Evolutionary conservation across 179 eudicot genomes (phyloP).

Genomic region (Beta lomatogona): DNA sequence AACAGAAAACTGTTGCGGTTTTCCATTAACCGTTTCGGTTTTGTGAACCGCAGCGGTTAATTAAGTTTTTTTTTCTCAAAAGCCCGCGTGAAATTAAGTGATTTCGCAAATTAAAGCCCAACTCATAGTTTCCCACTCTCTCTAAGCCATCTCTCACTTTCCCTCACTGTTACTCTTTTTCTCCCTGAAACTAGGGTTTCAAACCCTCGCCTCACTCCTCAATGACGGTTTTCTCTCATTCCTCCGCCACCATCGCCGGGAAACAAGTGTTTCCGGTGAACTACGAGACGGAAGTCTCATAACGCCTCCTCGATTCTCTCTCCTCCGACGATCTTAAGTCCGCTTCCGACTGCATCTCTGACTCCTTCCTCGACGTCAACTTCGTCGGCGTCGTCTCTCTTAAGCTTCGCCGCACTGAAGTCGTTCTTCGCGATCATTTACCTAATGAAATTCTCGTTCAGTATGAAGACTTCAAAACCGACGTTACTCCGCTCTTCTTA

Average conservation of each 20-base stretch:
- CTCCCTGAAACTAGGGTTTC: no score
- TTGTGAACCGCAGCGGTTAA: no score
- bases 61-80: no score
- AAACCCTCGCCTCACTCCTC: no score
- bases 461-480: constrained; percentile 66
- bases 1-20: no score
- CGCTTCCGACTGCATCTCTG: constrained; percentile 44
- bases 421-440: constrained; percentile 49
- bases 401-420: constrained; percentile 55
- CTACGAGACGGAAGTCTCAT: constrained; percentile 71
- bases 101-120: no score
- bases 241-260: constrained; percentile 39
- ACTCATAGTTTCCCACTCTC: no score
- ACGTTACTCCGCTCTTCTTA: constrained; percentile 79
- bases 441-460: constrained; percentile 51
- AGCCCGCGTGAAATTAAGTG: no score
- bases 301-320: constrained; percentile 62
- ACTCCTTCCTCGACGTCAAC: constrained; percentile 68
- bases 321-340: constrained; percentile 41
- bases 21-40: no score
- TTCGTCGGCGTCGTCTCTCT: constrained; percentile 65
- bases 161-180: no score
- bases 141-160: no score
- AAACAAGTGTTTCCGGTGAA: constrained; percentile 73
- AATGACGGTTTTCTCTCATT: constrained; percentile 73